Percentiles rank a stretch among this genome's conserved stretches.
These are phyloP conservation scores for Aspergillus pseudonomiae DNA, from an alignment of 2,329 filamentous ascomycete genomes.

Conservation along the genomic window DNA sequence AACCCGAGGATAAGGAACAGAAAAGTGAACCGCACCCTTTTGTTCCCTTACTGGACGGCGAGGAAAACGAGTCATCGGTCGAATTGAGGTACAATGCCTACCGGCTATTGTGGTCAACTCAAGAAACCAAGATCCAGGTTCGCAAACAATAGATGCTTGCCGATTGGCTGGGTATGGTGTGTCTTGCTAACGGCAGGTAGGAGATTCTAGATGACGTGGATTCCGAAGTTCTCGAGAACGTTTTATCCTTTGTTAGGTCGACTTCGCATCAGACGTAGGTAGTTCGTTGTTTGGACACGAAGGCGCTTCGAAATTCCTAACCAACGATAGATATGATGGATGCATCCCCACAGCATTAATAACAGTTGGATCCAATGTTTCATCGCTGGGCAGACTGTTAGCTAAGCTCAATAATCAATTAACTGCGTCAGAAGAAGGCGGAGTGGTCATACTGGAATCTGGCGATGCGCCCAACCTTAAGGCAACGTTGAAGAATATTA, in stretches of 20 bases:
- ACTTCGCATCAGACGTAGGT: slow-evolving; percentile 41
- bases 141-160: slow-evolving; percentile 8
- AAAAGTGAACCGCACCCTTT: slow-evolving; percentile 31
- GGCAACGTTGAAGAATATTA: slow-evolving; percentile 50
- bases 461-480: slow-evolving; percentile 51
- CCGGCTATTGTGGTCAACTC: slow-evolving; percentile 42
- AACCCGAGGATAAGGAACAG: slow-evolving; percentile 35
- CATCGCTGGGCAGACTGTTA: slow-evolving; percentile 43
- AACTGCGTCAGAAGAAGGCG: slow-evolving; percentile 33
- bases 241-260: slow-evolving; percentile 41
- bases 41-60: slow-evolving; percentile 43
- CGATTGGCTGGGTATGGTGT: not conserved
- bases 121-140: slow-evolving; percentile 45
- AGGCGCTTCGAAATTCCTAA: slow-evolving; percentile 16
- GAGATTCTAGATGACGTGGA: slow-evolving; percentile 44
- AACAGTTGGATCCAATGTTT: slow-evolving; percentile 48
- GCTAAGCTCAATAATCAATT: slow-evolving; percentile 41
- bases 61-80: slow-evolving; percentile 37
- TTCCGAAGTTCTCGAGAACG: slow-evolving; percentile 40
- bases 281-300: slow-evolving; percentile 1
- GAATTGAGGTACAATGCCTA: slow-evolving; percentile 42
- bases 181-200: slow-evolving; percentile 25
- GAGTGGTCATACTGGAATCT: slow-evolving; percentile 47
- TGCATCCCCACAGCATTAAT: slow-evolving; percentile 47
- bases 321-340: slow-evolving; percentile 35